A percentile compares a stretch with the other conserved stretches of the same genome.
Evolutionary conservation across 2,329 filamentous ascomycete genomes (phyloP).

Genomic region (Cladosporium oxysporum): DNA sequence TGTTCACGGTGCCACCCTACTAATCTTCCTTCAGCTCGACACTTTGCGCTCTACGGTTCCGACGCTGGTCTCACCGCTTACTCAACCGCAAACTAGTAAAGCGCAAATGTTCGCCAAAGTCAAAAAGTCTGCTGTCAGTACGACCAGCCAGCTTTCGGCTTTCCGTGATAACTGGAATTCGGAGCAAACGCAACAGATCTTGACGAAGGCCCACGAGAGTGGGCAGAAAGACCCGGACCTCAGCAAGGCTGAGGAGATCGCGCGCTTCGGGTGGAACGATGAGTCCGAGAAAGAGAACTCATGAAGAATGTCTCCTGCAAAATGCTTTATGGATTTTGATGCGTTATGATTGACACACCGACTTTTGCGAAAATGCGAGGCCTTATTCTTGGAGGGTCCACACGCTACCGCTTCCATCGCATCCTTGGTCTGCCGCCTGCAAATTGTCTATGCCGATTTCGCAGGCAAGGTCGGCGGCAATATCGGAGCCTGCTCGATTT

Average conservation of each 20-base stretch:
- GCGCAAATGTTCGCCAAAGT: slow-evolving; percentile 42
- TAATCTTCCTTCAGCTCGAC: slow-evolving; percentile 39
- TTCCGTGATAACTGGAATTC: slow-evolving; percentile 43
- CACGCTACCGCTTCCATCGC: background rate
- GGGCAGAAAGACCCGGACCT: slow-evolving; percentile 41
- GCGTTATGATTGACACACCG: background rate
- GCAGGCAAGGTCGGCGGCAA: no score
- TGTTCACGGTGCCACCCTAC: background rate
- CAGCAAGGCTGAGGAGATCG: slow-evolving; percentile 36
- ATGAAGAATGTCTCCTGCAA: background rate
- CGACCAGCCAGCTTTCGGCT: slow-evolving; percentile 40
- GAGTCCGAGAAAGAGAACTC: slow-evolving; percentile 26
- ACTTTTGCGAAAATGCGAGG: background rate
- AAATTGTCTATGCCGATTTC: background rate
- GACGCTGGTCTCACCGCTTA: slow-evolving; percentile 44
- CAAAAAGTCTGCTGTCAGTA: slow-evolving; percentile 40
- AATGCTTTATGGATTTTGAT: background rate
- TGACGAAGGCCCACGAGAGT: slow-evolving; percentile 41
- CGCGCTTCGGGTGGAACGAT: slow-evolving; percentile 44
- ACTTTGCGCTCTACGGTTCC: slow-evolving; percentile 46
- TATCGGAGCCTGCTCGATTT: no score
- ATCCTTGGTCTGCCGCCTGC: slow-evolving; percentile 28
- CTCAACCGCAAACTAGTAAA: slow-evolving; percentile 29
- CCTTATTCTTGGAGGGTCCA: no score
- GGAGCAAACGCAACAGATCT: slow-evolving; percentile 38